Base-by-base conservation (phyloP, 2,329 filamentous ascomycete species). In the Calonectria montana region DNA sequence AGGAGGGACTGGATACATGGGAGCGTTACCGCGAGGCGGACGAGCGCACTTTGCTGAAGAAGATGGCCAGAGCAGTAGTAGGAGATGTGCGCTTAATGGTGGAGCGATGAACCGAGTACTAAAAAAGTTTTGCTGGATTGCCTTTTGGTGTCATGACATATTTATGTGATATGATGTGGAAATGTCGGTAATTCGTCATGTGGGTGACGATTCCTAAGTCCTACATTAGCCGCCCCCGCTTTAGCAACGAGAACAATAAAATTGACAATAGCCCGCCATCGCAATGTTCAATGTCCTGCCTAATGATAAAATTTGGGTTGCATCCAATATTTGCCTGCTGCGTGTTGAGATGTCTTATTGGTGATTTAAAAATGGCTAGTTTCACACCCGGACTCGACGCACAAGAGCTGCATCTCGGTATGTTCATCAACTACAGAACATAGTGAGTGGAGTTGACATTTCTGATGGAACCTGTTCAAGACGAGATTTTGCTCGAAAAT, bases 1-100 rank as follows among this genome's bases (percentile, higher is more conserved):
- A 93, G 79, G 96, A 97, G 80, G 96, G 94, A 0, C 82, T 97
- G 76, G 96, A 96, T 81, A 91, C 92, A 43, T 97, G 95, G 94
- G 94, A 95, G 75, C 91, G 88, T 80, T 98, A 94, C 82, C 88
- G 96, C 16, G 97, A 98, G 86, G 94, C 93, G 2, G 95, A 98
- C 75, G 93, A 95, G 86, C 93, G 95, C 84, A 90, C 89, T 7
- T 86, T 97, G 77, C 84, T 99, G 82, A 99, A 99, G 88, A 95
- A 93, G 85, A 92, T 96, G 83, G 94, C 94, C 2, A 89, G 96
- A 79, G 90, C 92, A 47, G 94, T 92, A 0, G 96, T 98, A 18
- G 85, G 78, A 13, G 90, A 91, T 79, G 89, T 90, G 18, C 86
- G 85, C 74, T 80, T 83, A n/a, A 83, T 90, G 81, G 84, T 91